phyloP scores from a whole-genome alignment of 2,329 filamentous ascomycete species.

The Alternaria dauci region DNA sequence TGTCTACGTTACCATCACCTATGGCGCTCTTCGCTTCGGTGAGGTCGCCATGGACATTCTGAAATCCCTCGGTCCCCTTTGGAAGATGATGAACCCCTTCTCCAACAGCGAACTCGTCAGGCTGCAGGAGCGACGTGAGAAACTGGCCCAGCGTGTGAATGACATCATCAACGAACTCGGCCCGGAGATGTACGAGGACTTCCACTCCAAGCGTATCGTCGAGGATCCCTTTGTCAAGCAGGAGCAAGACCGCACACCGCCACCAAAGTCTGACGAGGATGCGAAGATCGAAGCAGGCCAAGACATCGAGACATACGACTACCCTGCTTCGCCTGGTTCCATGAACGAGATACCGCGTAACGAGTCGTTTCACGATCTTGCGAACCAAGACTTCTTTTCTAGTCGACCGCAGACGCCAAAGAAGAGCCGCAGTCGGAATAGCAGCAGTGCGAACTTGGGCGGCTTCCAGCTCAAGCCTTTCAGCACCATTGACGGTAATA shows the following conservation, averaged over 20 bases:
- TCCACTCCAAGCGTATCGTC: conserved; percentile 52
- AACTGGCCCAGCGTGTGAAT: conserved; percentile 83
- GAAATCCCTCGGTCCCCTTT: conserved; percentile 88
- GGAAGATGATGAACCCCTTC: conserved; percentile 83
- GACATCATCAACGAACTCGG: conserved; percentile 94
- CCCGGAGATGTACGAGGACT: conserved; percentile 97
- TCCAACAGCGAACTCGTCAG: conserved; percentile 85
- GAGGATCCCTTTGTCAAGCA: conserved; percentile 44
- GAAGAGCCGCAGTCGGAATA: conserved; percentile 73
- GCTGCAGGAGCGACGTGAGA: conserved; percentile 74
- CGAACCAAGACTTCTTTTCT: conserved; percentile 87
- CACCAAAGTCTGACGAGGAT: conserved; percentile 29
- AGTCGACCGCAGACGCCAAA: conserved; percentile 85
- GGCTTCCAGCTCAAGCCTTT: conserved; percentile 75
- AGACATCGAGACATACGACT: conserved; percentile 38
- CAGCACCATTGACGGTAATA: conserved; percentile 70
- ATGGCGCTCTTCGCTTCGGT: conserved; percentile 90
- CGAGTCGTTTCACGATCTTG: conserved; percentile 92
- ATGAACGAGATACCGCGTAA: conserved; percentile 70
- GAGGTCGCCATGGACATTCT: conserved; percentile 99
- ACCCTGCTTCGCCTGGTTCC: conserved; percentile 35
- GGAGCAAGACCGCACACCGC: conserved; percentile 33
- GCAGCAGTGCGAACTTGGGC: conserved; percentile 59
- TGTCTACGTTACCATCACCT: conserved; percentile 87
- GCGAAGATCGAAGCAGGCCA: conserved; percentile 25